Evolutionary conservation across 495 filamentous ascomycete species (phyloP), one percentile per base, ranked within the genome.

Genomic region (Astrothelium subdiscretum): DNA sequence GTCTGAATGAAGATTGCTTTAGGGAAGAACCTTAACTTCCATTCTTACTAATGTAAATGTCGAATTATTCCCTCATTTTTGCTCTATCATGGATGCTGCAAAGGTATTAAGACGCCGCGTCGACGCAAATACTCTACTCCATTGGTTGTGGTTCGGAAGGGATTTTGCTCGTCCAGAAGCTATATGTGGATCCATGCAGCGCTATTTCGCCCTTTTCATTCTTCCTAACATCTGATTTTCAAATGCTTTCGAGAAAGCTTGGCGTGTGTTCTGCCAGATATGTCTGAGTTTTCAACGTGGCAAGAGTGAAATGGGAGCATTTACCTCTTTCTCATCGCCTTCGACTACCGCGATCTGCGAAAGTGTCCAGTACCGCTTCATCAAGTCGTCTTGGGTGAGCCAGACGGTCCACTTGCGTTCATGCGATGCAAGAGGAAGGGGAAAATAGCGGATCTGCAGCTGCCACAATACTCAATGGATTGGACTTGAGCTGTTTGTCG

Each of bases 331-430:
- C 40, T 79, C 74, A 61, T 77, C 73, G 2, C 71, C 80, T 54
- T 79, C 67, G 27, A 84, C 65, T 42, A 81, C 76, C 3, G 80
- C 79, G 60, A 87, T 80, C 59, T 87, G 83, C 58, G 81, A 86
- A 31, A 87, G 69, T 13, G 84, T 87, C 24, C 70, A 77, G 54
- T 81, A 76, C 59, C 83, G 71, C 44, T 74, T 72, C 80, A 81
- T 85, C 57, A 88, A 64, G 48, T 75, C 31, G 48, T 82, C 57
- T 83, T 82, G 73, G 3, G 75, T 15, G 59, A 68, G 32, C 60
- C 67, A 60, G 12, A 64, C 61, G 52, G 63, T 64, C 42, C 65
- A 70, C 32, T 31, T 20, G 59, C 66, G 62, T 48, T 44, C 10
- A 11, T 62, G 31, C 60, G 68, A 62, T 1, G 60, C 68, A 12